Conservation (phyloP, 345 rosid species). For the Salix udensis region DNA sequence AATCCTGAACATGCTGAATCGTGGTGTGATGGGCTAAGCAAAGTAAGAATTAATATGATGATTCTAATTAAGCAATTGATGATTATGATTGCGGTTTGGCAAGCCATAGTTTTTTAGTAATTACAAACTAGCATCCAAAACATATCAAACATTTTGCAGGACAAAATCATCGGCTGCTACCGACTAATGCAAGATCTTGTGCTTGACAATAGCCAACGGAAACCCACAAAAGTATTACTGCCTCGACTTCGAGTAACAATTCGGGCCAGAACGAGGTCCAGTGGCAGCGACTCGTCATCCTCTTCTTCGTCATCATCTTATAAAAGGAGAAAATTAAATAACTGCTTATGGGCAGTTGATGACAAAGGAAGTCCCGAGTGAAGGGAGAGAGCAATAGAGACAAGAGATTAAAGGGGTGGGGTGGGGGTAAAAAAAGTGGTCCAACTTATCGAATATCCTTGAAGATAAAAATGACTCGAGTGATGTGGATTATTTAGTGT, state of each 20-base stretch:
- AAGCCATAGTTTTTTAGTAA: background rate
- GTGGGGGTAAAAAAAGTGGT: constrained; percentile 7
- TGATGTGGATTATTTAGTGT: constrained; percentile 33
- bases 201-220: constrained; percentile 42
- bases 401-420: background rate
- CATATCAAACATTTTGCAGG: constrained; percentile 40
- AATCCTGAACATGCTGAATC: constrained; percentile 74
- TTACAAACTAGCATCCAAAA: background rate
- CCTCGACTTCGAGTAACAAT: constrained; percentile 66
- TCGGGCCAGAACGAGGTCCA: constrained; percentile 53
- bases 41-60: constrained; percentile 42
- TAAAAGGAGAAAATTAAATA: constrained; percentile 72
- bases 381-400: constrained; percentile 17
- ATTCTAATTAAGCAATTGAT: background rate
- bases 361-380: constrained; percentile 54
- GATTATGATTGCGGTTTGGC: too few relatives aligned
- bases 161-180: constrained; percentile 76
- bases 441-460: constrained; percentile 43
- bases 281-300: constrained; percentile 46
- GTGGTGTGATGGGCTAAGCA: constrained; percentile 95
- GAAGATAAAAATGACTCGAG: constrained; percentile 37
- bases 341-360: constrained; percentile 58
- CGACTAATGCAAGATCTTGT: constrained; percentile 65
- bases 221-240: constrained; percentile 42
- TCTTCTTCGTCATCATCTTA: constrained; percentile 45